Evolutionary conservation across 2,329 filamentous ascomycete genomes (phyloP), one percentile per base, ranked within the genome.

Genomic region (Alternaria ventricosa): DNA sequence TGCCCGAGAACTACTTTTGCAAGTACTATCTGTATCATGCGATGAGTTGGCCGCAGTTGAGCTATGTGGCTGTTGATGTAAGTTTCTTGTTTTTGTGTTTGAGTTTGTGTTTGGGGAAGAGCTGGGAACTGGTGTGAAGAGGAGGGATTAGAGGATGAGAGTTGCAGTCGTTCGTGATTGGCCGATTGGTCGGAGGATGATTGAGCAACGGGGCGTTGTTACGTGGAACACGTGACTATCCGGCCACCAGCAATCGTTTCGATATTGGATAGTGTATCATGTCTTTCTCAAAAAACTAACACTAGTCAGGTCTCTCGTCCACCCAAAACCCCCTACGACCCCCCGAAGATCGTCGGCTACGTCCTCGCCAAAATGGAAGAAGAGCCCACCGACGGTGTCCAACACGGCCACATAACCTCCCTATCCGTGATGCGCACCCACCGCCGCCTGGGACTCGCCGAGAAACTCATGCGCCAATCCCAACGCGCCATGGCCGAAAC

Each of bases 331-430:
- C 90, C 90, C 50, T 92, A 95, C 81, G 92, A 96, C 80, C 96
- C 96, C 75, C 96, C 96, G 71, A 97, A 97, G 83, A 97, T 99
- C 65, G 96, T 99, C 23, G 96, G 96, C 74, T 99, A 99, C 79
- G 96, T 99, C n/a, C 89, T 99, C 25, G 96, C 96, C 55, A 99
- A 99, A 87, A 99, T 99, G 94, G 96, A 99, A 82, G 96, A 99
- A 84, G 96, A 98, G 81, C 95, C 96, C 8, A 79, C 90, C 64
- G 95, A 98, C 80, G 94, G 94, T 62, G 85, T 97, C 44, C 92
- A 91, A 73, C 96, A 98, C 82, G 96, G 96, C 15, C 96, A 99
- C 84, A 98, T 99, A 77, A 99, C 96, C 49, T 94, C 91, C 72
- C 82, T 99, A 76, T 94, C 90, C 76, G 96, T 99, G 46, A 99